A percentile compares a stretch with the other conserved stretches of the same genome.
phyloP scores from a whole-genome alignment of 2,329 filamentous ascomycete species.

The Stemphylium lycopersici region DNA sequence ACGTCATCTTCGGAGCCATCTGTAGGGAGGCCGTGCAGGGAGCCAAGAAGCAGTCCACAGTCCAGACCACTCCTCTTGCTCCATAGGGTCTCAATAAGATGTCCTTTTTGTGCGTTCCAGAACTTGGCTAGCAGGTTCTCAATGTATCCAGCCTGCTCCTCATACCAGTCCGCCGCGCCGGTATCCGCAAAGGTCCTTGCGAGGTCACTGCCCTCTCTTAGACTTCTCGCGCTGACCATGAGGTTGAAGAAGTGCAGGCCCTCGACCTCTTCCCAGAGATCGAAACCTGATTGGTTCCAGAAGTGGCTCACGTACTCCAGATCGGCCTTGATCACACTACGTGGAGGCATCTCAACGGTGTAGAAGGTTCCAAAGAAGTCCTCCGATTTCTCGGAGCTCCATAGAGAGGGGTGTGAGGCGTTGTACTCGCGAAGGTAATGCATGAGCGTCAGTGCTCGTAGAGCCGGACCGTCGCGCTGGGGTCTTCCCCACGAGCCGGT shows the following conservation, averaged over 20 bases:
- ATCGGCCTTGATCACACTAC: constrained; percentile 53
- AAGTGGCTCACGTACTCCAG: constrained; percentile 52
- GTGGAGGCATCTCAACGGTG: constrained; percentile 41
- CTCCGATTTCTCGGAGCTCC: constrained; percentile 31
- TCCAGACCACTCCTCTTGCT: constrained; percentile 46
- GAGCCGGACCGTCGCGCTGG: constrained; percentile 53
- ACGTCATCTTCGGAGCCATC: constrained; percentile 21
- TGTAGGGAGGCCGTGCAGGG: constrained; percentile 43
- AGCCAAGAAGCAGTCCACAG: constrained; percentile 48
- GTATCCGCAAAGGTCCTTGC: constrained; percentile 43
- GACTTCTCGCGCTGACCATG: constrained; percentile 47
- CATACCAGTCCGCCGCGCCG: constrained; percentile 50
- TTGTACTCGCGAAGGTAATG: constrained; percentile 51
- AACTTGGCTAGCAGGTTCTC: constrained; percentile 45
- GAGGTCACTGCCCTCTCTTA: constrained; percentile 44
- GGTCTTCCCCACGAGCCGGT: constrained; percentile 51
- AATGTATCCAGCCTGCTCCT: constrained; percentile 44
- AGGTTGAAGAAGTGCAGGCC: constrained; percentile 52
- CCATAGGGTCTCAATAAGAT: constrained; percentile 47
- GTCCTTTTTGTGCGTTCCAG: constrained; percentile 46
- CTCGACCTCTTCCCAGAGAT: constrained; percentile 55
- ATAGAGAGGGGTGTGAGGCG: constrained; percentile 47
- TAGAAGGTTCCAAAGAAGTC: constrained; percentile 48
- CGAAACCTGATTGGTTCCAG: constrained; percentile 52
- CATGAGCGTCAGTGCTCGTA: constrained; percentile 52